A percentile compares a stretch with the other conserved stretches of the same genome.
phyloP scores from a whole-genome alignment of 495 filamentous ascomycete genomes.

The Immersiella caudata region DNA sequence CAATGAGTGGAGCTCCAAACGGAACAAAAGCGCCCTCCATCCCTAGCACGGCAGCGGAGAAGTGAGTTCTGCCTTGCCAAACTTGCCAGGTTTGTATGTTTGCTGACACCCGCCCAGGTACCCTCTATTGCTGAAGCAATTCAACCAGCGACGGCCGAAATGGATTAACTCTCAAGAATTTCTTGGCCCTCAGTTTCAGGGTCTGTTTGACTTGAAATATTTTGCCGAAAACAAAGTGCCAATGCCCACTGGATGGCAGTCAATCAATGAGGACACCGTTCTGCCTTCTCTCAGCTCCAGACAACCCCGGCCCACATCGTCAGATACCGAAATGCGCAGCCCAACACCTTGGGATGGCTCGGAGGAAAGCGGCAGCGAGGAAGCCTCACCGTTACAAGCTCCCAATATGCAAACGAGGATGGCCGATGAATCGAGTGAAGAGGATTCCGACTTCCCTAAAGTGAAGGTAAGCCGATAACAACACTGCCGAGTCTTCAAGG shows the following conservation, averaged over 20 bases:
- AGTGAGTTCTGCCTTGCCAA: constrained; percentile 25
- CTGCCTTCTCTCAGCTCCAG: constrained; percentile 63
- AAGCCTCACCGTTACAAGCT: constrained; percentile 17
- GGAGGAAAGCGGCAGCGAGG: constrained; percentile 49
- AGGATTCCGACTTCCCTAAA: constrained; percentile 40
- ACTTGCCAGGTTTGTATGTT: neutral
- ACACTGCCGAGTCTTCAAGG: too few species aligned
- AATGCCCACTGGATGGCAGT: constrained; percentile 67
- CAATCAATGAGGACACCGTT: constrained; percentile 56
- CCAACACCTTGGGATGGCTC: constrained; percentile 37
- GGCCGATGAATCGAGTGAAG: constrained; percentile 57
- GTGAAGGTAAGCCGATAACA: constrained; percentile 33
- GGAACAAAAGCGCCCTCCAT: constrained; percentile 23
- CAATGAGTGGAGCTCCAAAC: constrained; percentile 66
- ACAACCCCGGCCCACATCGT: constrained; percentile 30
- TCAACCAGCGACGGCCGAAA: constrained; percentile 43
- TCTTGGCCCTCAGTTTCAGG: constrained; percentile 58
- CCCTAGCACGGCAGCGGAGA: constrained; percentile 9
- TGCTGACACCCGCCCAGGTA: constrained; percentile 24
- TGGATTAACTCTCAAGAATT: constrained; percentile 52
- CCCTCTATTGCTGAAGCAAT: constrained; percentile 31
- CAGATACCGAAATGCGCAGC: constrained; percentile 40
- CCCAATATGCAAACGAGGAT: constrained; percentile 47
- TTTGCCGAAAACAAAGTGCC: constrained; percentile 49
- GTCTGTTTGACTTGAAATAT: constrained; percentile 71